Base-by-base conservation (phyloP, 306 rosid species). In the Vigna trinervia region DNA sequence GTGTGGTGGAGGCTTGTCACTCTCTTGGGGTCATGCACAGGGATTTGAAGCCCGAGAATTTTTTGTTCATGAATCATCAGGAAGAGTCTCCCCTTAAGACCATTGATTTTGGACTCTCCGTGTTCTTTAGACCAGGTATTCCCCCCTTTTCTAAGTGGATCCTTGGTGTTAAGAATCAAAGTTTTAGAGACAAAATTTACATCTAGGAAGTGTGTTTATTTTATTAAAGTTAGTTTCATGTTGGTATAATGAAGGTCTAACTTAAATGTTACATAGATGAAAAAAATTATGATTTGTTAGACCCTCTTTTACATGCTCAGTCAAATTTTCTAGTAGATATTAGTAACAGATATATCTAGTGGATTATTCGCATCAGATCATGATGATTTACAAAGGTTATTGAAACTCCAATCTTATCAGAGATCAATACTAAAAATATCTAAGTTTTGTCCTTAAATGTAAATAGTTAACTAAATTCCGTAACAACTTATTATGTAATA, bases 1-100 rank as follows among this genome's bases (percentile, higher is more conserved):
- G 94, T 36, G 96, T 92, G 48, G 89, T 95, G 7, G 90, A 92
- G 85, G 89, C 92, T 12, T 95, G 96, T 50, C 97, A 90, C 80
- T 91, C 97, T 62, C 74, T 95, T 53, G 99, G 99, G 53, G 99
- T 95, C 77, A 95, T 95, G 97, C 97, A 95, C 75, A 79, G 97
- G 53, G 98, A 94, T 52, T 86, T 94, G 88, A 94, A 95, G 86
- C 97, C 97, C 0, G 99, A 95, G 82, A 95, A 95, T 84, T 92
- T 95, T 70, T 87, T 95, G 6, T 95, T 95, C 80, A 75, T 88
- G 54, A 62, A 38, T 62, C 87, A 87, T 4, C 88, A 92, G 51
- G 99, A 95, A 81, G 99, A 95, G 2, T 85, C 97, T 0, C 80
- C 90, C 0, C 92, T 95, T 38, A 95, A 92, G 79, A 88, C 97